Conservation (phyloP, 495 filamentous ascomycete genomes). For the Sordaria brevicollis region DNA sequence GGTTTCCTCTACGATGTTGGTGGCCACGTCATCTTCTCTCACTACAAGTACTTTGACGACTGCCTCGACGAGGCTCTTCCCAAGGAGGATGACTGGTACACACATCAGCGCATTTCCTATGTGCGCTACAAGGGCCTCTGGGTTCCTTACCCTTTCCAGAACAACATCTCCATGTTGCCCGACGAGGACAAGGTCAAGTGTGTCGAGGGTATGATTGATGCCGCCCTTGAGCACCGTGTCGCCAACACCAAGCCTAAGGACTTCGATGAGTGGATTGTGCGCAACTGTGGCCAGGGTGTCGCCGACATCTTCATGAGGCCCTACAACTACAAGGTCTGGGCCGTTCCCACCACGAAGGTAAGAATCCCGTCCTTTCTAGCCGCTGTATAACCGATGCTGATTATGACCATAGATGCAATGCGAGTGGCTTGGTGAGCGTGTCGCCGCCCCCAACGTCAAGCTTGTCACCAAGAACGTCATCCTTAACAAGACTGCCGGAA, state of each 20-base stretch:
- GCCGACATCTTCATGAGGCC: conserved; percentile 98
- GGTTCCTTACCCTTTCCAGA: conserved; percentile 99
- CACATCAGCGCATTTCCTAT: conserved; percentile 96
- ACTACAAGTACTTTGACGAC: conserved; percentile 99
- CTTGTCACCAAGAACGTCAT: conserved; percentile 89
- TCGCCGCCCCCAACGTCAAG: conserved; percentile 96
- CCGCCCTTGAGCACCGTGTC: conserved; percentile 74
- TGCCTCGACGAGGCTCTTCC: conserved; percentile 94
- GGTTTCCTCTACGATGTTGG: conserved; percentile 99
- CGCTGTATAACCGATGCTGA: conserved; percentile 3
- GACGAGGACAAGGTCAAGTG: conserved; percentile 94
- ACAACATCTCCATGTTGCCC: conserved; percentile 98
- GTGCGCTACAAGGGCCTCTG: conserved; percentile 92
- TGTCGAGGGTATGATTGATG: conserved; percentile 96
- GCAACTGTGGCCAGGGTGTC: conserved; percentile 81
- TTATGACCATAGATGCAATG: conserved; percentile 80
- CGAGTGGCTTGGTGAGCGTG: conserved; percentile 96
- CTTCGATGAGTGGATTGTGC: conserved; percentile 98
- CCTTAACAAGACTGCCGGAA: conserved; percentile 88
- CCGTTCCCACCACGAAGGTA: conserved; percentile 96
- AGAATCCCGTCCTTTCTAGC: conserved; percentile 8
- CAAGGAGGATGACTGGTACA: conserved; percentile 90
- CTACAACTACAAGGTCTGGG: conserved; percentile 99
- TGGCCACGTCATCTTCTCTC: conserved; percentile 99
- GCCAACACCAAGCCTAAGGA: conserved; percentile 82